Evolutionary conservation across 1,284 basidiomycete species (phyloP).

Genomic region (Malassezia pachydermatis): DNA sequence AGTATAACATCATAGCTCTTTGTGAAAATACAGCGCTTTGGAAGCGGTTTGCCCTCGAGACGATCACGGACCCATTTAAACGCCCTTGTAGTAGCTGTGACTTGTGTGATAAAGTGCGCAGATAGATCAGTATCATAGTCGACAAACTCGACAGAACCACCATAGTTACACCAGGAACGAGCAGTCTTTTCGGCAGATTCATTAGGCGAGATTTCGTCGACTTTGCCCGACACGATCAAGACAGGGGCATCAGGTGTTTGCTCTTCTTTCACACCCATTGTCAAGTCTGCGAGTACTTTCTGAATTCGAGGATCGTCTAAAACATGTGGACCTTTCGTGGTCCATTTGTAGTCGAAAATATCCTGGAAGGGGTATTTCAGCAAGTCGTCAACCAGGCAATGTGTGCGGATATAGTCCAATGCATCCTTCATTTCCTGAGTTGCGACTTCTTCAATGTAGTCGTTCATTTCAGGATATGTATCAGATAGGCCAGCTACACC

Average conservation of each 20-base stretch:
- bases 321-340: not conserved
- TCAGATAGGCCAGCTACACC: not conserved
- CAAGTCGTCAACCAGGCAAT: slow-evolving; percentile 7
- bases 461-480: not conserved
- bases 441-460: not conserved
- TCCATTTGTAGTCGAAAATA: not conserved
- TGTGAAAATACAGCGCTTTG: not conserved
- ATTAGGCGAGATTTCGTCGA: slow-evolving; percentile 31
- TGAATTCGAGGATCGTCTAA: not conserved
- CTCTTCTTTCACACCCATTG: not conserved
- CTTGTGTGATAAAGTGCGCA: not conserved
- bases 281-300: not conserved
- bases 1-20: not conserved
- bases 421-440: not conserved
- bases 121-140: not conserved
- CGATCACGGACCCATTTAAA: not conserved
- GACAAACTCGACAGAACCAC: slow-evolving; percentile 30
- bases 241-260: slow-evolving; percentile 21
- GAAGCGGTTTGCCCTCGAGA: not conserved
- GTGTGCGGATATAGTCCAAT: slow-evolving; percentile 1
- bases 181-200: slow-evolving; percentile 17
- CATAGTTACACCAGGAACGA: slow-evolving; percentile 27
- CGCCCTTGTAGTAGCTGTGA: not conserved
- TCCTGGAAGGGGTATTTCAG: slow-evolving; percentile 5
- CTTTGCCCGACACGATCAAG: slow-evolving; percentile 25